These are phyloP conservation scores for Harringtonia aguacate DNA, from an alignment of 2,329 filamentous ascomycete species.

Conservation along the genomic window DNA sequence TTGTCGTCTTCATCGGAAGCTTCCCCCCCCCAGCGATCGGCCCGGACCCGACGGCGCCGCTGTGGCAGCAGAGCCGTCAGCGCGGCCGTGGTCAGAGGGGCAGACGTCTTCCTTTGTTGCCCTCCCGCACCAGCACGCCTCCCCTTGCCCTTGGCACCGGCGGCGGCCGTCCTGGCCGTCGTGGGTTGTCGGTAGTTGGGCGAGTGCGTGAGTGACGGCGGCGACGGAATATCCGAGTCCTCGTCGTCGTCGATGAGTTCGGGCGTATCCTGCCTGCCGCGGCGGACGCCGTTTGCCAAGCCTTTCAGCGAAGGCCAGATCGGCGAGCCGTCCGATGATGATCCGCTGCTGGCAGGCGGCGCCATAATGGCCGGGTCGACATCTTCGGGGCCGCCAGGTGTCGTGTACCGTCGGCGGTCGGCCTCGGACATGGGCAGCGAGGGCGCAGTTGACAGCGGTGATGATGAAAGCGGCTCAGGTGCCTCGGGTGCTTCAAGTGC, in stretches of 20 bases:
- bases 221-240: constrained; percentile 49
- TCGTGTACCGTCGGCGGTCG: constrained; percentile 22
- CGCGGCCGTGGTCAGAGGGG: constrained; percentile 38
- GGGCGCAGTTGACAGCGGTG: constrained; percentile 16
- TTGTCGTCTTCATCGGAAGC: constrained; percentile 18
- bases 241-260: constrained; percentile 28
- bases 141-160: constrained; percentile 3
- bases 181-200: constrained; percentile 35
- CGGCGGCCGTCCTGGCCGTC: background rate
- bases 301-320: constrained; percentile 42
- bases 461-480: constrained; percentile 22
- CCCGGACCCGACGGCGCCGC: constrained; percentile 28
- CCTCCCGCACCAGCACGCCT: constrained; percentile 7
- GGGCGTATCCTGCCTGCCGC: constrained; percentile 21
- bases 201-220: constrained; percentile 56
- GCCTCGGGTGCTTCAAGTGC: background rate
- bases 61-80: constrained; percentile 43
- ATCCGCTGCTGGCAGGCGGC: constrained; percentile 44
- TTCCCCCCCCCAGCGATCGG: constrained; percentile 10
- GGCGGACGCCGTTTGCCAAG: constrained; percentile 32
- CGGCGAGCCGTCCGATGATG: constrained; percentile 28
- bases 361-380: constrained; percentile 40
- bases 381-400: constrained; percentile 22
- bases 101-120: constrained; percentile 25
- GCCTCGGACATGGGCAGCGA: constrained; percentile 4